These are phyloP conservation scores for Hanseniaspora mollemarum DNA, from an alignment of 805 yeast species.

Conservation along the genomic window DNA sequence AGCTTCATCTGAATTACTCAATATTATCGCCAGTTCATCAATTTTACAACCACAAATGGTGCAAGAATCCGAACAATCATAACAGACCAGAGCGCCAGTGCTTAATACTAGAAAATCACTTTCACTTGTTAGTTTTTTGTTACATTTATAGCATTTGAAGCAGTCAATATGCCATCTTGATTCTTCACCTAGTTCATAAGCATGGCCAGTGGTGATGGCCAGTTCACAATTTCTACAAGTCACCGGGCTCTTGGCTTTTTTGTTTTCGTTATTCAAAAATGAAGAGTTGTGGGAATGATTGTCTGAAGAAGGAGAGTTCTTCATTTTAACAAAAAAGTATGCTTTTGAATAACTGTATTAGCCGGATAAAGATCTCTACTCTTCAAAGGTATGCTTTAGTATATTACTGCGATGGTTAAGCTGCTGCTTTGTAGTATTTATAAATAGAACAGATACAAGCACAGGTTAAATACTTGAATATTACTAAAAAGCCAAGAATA, in stretches of 20 bases:
- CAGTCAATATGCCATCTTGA: slow-evolving; percentile 87
- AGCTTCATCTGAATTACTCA: slow-evolving; percentile 84
- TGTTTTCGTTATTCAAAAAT: no score
- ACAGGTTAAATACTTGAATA: no score
- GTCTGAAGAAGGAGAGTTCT: neutral
- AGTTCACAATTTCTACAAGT: slow-evolving; percentile 37
- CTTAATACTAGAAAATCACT: slow-evolving; percentile 86
- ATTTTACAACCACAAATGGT: slow-evolving; percentile 74
- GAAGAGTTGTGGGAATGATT: no score
- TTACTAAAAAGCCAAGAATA: no score
- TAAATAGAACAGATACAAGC: no score
- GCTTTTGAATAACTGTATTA: no score
- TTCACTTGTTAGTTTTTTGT: slow-evolving; percentile 65
- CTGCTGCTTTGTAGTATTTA: no score
- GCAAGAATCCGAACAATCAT: slow-evolving; percentile 86
- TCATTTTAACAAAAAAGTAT: no score
- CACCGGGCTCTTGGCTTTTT: neutral
- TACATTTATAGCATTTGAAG: slow-evolving; percentile 80
- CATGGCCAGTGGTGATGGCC: slow-evolving; percentile 77
- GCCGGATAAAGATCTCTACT: no score
- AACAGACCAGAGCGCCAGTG: slow-evolving; percentile 81
- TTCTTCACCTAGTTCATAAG: slow-evolving; percentile 86
- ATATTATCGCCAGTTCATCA: slow-evolving; percentile 72
- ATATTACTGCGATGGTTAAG: no score
- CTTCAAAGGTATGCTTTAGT: no score